A percentile compares a stretch with the other conserved stretches of the same genome.
Evolutionary conservation across 2,329 filamentous ascomycete species (phyloP).

Genomic region (Monilinia aucupariae): DNA sequence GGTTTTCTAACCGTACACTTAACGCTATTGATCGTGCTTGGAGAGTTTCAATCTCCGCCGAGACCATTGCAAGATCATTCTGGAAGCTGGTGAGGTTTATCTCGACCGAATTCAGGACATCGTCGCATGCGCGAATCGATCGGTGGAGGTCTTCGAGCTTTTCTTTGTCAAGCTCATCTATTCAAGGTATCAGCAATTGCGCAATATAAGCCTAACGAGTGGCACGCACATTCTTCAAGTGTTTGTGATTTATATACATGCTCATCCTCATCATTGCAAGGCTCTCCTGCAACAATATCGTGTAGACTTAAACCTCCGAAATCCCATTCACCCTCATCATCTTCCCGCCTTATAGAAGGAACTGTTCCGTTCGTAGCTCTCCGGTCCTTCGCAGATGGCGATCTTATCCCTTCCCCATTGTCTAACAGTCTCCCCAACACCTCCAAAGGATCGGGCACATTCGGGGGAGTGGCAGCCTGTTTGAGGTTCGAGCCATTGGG

Average conservation of each 20-base stretch:
- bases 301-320: constrained; percentile 74
- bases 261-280: constrained; percentile 16
- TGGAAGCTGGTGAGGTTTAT: constrained; percentile 88
- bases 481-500: constrained; percentile 64
- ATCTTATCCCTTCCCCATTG: constrained; percentile 27
- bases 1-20: constrained; percentile 80
- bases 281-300: constrained; percentile 40
- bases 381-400: constrained; percentile 13
- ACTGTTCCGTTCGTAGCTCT: constrained; percentile 16
- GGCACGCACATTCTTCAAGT: constrained; percentile 64
- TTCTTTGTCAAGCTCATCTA: constrained; percentile 73
- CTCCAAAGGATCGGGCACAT: constrained; percentile 63
- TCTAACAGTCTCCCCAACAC: constrained; percentile 49
- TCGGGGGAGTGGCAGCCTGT: constrained; percentile 45
- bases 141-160: constrained; percentile 87
- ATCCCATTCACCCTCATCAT: constrained; percentile 63
- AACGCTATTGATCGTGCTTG: constrained; percentile 80
- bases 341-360: constrained; percentile 40
- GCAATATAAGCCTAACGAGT: not conserved
- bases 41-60: constrained; percentile 88
- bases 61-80: constrained; percentile 85
- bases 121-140: constrained; percentile 85
- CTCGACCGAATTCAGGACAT: constrained; percentile 89
- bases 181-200: constrained; percentile 18
- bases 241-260: constrained; percentile 51